phyloP scores from a whole-genome alignment of 257 asterid genomes.

The Lycium barbarum region DNA sequence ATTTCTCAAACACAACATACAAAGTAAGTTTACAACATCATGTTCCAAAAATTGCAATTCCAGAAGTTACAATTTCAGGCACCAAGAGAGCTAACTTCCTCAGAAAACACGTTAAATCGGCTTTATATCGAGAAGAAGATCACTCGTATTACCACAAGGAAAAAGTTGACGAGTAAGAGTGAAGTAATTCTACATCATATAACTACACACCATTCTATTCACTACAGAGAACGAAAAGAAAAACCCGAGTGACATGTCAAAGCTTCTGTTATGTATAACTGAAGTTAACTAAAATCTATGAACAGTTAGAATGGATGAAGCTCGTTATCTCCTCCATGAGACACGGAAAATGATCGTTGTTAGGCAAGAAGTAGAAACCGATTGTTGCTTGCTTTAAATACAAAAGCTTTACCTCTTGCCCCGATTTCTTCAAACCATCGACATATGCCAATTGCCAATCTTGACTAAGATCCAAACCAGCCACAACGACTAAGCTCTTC shows the following conservation, averaged over 20 bases:
- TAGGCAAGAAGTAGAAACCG: conserved; percentile 89
- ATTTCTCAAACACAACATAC: conserved; percentile 34
- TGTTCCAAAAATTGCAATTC: conserved; percentile 31
- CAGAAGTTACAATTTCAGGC: background rate
- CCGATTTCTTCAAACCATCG: conserved; percentile 57
- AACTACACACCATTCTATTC: conserved; percentile 33
- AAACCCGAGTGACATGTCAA: conserved; percentile 22
- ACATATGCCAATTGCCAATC: conserved; percentile 86
- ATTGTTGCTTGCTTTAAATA: conserved; percentile 74
- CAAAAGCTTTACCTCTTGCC: conserved; percentile 60
- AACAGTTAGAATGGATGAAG: conserved; percentile 41
- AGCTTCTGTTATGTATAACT: conserved; percentile 34
- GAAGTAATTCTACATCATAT: conserved; percentile 30
- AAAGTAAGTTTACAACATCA: conserved; percentile 25
- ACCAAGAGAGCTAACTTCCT: conserved; percentile 5
- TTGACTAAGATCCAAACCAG: conserved; percentile 81
- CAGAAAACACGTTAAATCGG: background rate
- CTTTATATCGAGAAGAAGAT: conserved; percentile 21
- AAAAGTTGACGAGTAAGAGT: background rate
- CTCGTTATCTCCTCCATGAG: conserved; percentile 70
- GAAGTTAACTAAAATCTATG: conserved; percentile 16
- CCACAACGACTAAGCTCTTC: conserved; percentile 74
- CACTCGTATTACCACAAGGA: background rate
- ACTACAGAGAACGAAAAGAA: background rate
- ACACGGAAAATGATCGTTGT: conserved; percentile 66